Evolutionary conservation across 179 eudicot species (phyloP).

Genomic region (Spergularia azorica): DNA sequence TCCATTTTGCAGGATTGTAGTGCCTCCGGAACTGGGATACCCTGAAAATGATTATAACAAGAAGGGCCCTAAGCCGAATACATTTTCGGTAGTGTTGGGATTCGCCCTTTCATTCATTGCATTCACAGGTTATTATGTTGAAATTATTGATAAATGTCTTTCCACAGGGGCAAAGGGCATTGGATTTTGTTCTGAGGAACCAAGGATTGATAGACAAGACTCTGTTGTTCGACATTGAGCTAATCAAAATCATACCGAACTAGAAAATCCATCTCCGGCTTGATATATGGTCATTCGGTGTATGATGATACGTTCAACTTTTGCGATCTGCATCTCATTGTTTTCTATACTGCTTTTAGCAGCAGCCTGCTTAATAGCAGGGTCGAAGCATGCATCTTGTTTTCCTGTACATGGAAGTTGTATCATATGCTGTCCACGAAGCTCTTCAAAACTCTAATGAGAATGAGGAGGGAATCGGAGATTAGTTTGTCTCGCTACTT

Average conservation of each 20-base stretch:
- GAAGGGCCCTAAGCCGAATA: slow-evolving; percentile 90
- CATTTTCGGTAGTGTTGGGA: slow-evolving; percentile 71
- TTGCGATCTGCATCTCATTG: no score
- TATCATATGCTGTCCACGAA: no score
- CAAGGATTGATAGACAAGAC: slow-evolving; percentile 97
- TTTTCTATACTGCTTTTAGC: no score
- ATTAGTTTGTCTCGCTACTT: no score
- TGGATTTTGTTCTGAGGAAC: slow-evolving; percentile 89
- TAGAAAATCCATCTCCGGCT: slow-evolving; percentile 29
- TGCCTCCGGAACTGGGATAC: slow-evolving; percentile 96
- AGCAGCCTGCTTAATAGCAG: no score
- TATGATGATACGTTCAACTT: no score
- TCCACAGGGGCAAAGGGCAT: slow-evolving; percentile 87
- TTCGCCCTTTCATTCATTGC: slow-evolving; percentile 6
- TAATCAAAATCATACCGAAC: slow-evolving; percentile 66
- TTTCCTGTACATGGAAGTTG: no score
- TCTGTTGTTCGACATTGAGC: slow-evolving; percentile 95
- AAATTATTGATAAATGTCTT: slow-evolving; percentile 7
- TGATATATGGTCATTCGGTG: no score
- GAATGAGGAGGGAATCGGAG: no score
- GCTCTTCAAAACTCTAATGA: no score
- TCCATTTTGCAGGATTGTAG: slow-evolving; percentile 70
- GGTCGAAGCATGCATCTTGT: no score
- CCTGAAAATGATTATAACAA: slow-evolving; percentile 84
- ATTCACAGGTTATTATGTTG: not conserved